Conservation (phyloP, 305 asterid species). For the Andrographis paniculata region DNA sequence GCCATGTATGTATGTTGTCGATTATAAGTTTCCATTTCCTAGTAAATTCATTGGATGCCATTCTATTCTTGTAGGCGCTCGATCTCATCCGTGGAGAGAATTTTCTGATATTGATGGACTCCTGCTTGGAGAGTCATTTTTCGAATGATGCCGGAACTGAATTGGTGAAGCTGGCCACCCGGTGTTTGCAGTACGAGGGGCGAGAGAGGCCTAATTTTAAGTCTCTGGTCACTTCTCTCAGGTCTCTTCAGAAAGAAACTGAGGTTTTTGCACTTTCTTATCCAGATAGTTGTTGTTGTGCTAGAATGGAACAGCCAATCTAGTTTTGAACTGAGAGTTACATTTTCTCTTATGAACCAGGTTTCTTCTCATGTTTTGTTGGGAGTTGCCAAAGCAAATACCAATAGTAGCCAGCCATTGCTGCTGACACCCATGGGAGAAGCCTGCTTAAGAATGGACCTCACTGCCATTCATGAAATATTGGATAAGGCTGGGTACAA, state of each 20-base stretch:
- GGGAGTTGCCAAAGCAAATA: conserved; percentile 76
- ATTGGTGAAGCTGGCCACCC: conserved; percentile 88
- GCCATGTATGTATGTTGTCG: conserved; percentile 43
- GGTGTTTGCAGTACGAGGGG: conserved; percentile 93
- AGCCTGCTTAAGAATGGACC: conserved; percentile 94
- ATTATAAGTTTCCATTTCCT: too few species aligned
- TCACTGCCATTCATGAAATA: conserved; percentile 89
- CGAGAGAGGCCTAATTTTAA: conserved; percentile 84
- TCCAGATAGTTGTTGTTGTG: not conserved
- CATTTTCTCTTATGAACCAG: conserved; percentile 24
- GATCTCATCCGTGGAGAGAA: conserved; percentile 43
- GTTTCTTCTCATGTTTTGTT: conserved; percentile 70
- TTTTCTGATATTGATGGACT: conserved; percentile 77
- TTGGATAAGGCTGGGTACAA: conserved; percentile 91
- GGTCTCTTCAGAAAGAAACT: conserved; percentile 75
- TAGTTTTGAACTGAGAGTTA: too few species aligned
- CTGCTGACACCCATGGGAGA: conserved; percentile 93
- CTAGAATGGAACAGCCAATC: not conserved
- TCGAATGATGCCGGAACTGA: conserved; percentile 88
- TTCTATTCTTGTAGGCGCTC: not conserved
- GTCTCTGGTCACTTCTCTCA: conserved; percentile 67
- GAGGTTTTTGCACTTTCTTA: conserved; percentile 31
- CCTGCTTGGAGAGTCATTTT: conserved; percentile 95
- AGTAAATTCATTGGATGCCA: too few species aligned
- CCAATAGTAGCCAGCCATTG: conserved; percentile 56